Evolutionary conservation across 1,284 basidiomycete species (phyloP), one percentile per base, ranked within the genome.

Genomic region (Pseudozyma tsukubaensis): DNA sequence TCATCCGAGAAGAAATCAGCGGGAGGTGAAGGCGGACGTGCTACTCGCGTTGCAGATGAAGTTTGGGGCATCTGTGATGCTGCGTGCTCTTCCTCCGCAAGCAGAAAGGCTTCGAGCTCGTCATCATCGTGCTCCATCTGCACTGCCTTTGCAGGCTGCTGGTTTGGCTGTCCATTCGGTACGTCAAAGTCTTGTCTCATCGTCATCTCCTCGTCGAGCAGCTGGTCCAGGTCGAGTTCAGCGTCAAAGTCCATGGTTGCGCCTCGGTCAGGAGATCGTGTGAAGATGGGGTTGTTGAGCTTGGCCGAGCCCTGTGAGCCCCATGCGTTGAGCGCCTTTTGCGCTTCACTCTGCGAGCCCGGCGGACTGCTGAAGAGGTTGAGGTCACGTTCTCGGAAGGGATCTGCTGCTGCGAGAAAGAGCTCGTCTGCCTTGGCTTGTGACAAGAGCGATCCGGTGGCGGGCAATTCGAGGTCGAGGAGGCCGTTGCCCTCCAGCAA

Each of bases 321-420:
- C 59, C 59, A 62, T 16, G 62, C 59, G 42, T 74, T 66, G 49
- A 74, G 72, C 16, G 72, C 72, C 37, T 66, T 66, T 34, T 74
- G 72, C 4, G 66, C 72, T 35, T 69, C 66, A 42, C 43, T 62
- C 29, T 73, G 71, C 2, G 65, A 69, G 36, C 42, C 47, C 18
- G 52, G 14, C 0, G 59, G 24, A 29, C 24, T 48, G 47, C 62
- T 59, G 47, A 62, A 34, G 1, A 59, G 39, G 42, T 69, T 69
- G 54, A 59, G 36, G 24, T 69, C 58, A 10, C 57, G 53, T 43
- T 69, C 59, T 34, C 47, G 53, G 18, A 69, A 61, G 1, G 65
- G 60, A 19, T 52, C 39, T 18, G 35, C n/a, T 16, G 59, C 51
- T 36, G 21, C 24, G 4, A 59, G 45, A 39, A 69, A 69, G 36